Evolutionary conservation across 306 rosid genomes (phyloP), one percentile per base, ranked within the genome.

Genomic region (Pterocarpus santalinus): DNA sequence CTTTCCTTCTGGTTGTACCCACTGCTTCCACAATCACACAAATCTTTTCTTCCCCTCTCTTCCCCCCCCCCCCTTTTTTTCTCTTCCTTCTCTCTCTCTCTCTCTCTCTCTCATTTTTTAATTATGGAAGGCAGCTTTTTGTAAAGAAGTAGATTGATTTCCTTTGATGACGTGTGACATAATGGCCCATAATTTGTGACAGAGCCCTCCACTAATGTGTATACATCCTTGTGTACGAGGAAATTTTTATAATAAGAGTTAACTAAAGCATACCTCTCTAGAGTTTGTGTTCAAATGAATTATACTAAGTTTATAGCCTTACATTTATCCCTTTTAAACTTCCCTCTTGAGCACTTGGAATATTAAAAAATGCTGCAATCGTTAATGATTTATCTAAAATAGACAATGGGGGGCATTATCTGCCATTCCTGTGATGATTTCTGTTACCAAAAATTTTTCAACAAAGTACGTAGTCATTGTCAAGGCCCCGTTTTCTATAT

Each of bases 1-100:
- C 74, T 61, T 77, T 61, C 22, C 62, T 73, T 81, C 58, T 71
- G 62, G 57, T 39, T 80, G 16, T 80, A 62, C 43, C 62, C 32
- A 44, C 69, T 3, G 1, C 33, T 2, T 35, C 62, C 52, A n/a
- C 52, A 32, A 56, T 60, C 63, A 17, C 39, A 35, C 56, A 68
- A 58, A 56, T 35, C 28, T 56, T 74, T 13, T 74, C 43, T 2
- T 4, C 15, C 32, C 32, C 43, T 58, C 8, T 22, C 36, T 16
- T 39, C 22, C 2, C 8, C 53, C 53, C 3, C 3, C 11, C 1
- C 12, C 5, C 3, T 9, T 5, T 43, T 43, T 43, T 10, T 1
- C 47, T 4, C 6, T 43, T 5, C 6, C 6, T 7, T 43, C 47
- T 43, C 6, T 5, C 8, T 43, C 6, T 43, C 47, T 43, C 6